Percentiles rank a stretch among this genome's conserved stretches.
These are phyloP conservation scores for Physaria fendleri DNA, from an alignment of 345 rosid genomes.

Conservation along the genomic window DNA sequence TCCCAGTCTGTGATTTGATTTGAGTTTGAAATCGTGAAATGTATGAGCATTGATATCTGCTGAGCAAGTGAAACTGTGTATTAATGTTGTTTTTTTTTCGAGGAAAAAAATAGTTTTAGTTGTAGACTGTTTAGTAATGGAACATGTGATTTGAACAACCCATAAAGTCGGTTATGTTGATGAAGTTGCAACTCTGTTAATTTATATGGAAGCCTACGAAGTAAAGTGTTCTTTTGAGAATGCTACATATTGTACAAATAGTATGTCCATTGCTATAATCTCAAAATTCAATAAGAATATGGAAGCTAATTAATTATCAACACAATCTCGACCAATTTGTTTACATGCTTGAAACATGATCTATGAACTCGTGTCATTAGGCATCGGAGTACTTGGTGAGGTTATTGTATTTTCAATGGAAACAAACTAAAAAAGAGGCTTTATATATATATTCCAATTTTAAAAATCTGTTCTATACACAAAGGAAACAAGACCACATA, in stretches of 20 bases:
- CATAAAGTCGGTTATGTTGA: neutral
- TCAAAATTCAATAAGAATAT: no score
- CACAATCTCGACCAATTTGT: no score
- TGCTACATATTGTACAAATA: no score
- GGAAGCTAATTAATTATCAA: no score
- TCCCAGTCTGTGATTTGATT: neutral
- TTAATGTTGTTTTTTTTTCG: neutral
- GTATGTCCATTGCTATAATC: no score
- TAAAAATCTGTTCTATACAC: constrained; percentile 3
- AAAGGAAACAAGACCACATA: neutral
- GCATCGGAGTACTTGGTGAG: neutral
- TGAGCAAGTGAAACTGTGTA: constrained; percentile 8
- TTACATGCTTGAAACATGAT: no score
- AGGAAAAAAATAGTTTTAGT: neutral
- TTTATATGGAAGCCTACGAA: no score
- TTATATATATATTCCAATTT: neutral
- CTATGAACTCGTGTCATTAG: no score
- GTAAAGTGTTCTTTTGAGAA: no score
- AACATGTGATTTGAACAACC: neutral
- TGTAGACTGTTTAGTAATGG: neutral
- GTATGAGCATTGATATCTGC: neutral
- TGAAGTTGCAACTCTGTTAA: neutral
- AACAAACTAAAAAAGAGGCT: neutral
- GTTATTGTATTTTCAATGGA: neutral
- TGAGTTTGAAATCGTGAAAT: neutral